Percentiles rank a stretch among this genome's conserved stretches.
These are phyloP conservation scores for Euphorbia corollata DNA, from an alignment of 441 rosid genomes.

Conservation along the genomic window DNA sequence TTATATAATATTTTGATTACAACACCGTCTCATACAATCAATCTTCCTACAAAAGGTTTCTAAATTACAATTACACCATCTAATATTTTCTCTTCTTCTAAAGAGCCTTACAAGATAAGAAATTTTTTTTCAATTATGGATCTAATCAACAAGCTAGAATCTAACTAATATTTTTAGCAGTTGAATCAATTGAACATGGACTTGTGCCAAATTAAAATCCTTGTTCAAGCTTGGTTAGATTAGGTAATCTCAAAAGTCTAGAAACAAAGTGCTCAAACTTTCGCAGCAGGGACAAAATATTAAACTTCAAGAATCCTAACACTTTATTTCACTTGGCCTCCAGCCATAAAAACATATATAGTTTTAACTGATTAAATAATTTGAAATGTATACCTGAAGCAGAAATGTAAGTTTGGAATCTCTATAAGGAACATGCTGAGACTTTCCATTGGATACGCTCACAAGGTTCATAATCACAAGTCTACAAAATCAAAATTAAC, in stretches of 20 bases:
- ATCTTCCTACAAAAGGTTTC: not conserved
- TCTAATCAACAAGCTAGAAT: not conserved
- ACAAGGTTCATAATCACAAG: slow-evolving; percentile 98
- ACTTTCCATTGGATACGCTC: slow-evolving; percentile 87
- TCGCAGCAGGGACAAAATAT: not conserved
- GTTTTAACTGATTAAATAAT: not conserved
- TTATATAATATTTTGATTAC: not conserved
- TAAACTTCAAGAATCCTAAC: not conserved
- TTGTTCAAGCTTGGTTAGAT: not conserved
- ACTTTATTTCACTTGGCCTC: not conserved
- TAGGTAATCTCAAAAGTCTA: not conserved
- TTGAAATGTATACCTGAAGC: slow-evolving; percentile 62
- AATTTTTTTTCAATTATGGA: not conserved
- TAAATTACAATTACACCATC: not conserved
- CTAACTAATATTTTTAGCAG: not conserved
- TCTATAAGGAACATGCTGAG: slow-evolving; percentile 92
- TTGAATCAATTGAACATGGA: not conserved
- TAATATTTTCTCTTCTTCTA: too few species aligned
- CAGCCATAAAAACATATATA: too few species aligned
- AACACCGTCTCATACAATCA: not conserved
- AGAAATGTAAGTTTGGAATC: slow-evolving; percentile 97
- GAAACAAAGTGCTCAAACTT: not conserved
- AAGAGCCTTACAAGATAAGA: not conserved
- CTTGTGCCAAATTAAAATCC: not conserved
- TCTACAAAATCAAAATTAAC: slow-evolving; percentile 38